These are phyloP conservation scores for Prunus mira DNA, from an alignment of 306 rosid species.

Conservation along the genomic window DNA sequence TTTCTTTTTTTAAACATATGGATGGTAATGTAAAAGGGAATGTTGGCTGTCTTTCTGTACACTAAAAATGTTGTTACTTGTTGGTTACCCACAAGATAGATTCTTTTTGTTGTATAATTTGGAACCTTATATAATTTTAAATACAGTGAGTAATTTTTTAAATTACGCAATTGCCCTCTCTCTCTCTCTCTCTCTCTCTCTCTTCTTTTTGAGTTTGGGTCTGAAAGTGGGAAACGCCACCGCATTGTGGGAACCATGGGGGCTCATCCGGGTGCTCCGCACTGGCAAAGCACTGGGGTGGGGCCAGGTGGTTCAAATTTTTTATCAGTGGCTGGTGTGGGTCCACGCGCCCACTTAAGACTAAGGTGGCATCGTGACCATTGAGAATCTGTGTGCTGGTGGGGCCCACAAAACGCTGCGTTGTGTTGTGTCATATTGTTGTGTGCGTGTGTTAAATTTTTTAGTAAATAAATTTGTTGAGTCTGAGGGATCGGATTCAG, in stretches of 20 bases:
- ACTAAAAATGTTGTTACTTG: conserved; percentile 25
- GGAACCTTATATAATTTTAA: conserved; percentile 9
- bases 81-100: conserved; percentile 2
- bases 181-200: too few species aligned
- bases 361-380: conserved; percentile 4
- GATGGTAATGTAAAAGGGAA: background rate
- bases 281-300: background rate
- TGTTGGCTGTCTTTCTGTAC: conserved; percentile 26
- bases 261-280: background rate
- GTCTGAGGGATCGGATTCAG: background rate
- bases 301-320: background rate
- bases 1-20: background rate
- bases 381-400: background rate
- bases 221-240: background rate
- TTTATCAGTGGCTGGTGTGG: conserved; percentile 14
- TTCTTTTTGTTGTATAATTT: conserved; percentile 27
- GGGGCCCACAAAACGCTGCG: background rate
- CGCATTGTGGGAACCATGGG: background rate
- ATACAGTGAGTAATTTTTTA: conserved; percentile 15
- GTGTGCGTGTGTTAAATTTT: background rate
- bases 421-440: background rate
- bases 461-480: background rate
- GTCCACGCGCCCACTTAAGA: conserved; percentile 8
- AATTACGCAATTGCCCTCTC: background rate
- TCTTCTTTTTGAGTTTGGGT: too few species aligned